Percentiles rank a stretch among this genome's conserved stretches.
Conservation (phyloP, 148 eudicot genomes). For the Arbutus unedo region DNA sequence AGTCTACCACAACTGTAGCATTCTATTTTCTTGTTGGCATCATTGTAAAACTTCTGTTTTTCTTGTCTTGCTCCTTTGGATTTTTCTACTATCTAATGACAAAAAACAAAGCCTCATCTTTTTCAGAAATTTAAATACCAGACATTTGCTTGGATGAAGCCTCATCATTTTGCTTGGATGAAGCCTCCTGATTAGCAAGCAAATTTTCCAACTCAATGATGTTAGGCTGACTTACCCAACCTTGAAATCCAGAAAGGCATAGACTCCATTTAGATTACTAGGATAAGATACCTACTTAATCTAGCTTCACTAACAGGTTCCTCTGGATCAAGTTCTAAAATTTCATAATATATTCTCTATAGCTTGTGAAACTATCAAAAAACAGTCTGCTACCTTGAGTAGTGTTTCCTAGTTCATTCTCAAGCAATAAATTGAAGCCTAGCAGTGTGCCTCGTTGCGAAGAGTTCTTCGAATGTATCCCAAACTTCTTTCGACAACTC, state of each 20-base stretch:
- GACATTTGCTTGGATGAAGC: conserved; percentile 27
- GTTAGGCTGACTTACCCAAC: conserved; percentile 30
- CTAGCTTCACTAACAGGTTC: conserved; percentile 23
- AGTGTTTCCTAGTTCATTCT: conserved; percentile 9
- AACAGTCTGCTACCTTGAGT: conserved; percentile 10
- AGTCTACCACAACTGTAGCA: conserved; percentile 19
- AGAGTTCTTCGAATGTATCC: conserved; percentile 17
- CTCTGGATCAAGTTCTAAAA: neutral
- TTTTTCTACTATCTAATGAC: neutral
- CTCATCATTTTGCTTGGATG: no score
- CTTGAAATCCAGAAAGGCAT: conserved; percentile 29
- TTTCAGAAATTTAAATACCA: neutral
- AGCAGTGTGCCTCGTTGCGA: conserved; percentile 16
- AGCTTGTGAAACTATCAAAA: conserved; percentile 5
- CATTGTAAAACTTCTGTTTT: no score
- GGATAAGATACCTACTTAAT: conserved; percentile 16
- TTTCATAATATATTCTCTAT: neutral
- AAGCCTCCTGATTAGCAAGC: conserved; percentile 26
- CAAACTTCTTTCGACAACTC: conserved; percentile 12
- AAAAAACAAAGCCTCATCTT: conserved; percentile 10
- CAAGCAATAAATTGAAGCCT: no score
- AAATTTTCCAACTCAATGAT: conserved; percentile 28
- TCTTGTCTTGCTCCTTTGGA: no score
- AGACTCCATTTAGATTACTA: conserved; percentile 22
- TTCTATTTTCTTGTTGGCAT: neutral